phyloP scores from a whole-genome alignment of 768 basidiomycete genomes.

The Lactarius deliciosus region DNA sequence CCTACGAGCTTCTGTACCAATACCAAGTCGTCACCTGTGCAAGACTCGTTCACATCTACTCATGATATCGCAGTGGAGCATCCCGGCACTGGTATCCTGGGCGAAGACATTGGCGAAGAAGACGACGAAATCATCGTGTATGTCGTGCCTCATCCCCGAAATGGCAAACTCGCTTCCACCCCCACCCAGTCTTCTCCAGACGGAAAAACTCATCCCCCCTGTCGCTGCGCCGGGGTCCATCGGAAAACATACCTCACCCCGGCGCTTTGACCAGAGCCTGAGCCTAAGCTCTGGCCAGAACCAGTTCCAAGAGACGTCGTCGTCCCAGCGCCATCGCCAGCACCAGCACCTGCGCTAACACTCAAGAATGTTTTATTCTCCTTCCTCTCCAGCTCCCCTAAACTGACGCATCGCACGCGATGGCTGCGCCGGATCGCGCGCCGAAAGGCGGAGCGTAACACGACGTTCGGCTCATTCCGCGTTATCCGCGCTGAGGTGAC shows the following conservation, averaged over 20 bases:
- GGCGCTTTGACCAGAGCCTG: background rate
- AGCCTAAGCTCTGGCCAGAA: background rate
- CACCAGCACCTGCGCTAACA: constrained; percentile 27
- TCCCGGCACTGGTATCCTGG: constrained; percentile 16
- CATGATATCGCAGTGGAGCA: constrained; percentile 16
- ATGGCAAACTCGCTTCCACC: background rate
- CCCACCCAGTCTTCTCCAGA: background rate
- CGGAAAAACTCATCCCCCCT: too few species aligned
- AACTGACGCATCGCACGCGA: constrained; percentile 36
- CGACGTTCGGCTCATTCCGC: constrained; percentile 49
- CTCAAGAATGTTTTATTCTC: constrained; percentile 41
- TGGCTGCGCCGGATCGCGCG: too few species aligned
- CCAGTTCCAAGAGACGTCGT: too few species aligned
- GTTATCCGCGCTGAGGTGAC: constrained; percentile 55
- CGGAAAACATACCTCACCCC: background rate
- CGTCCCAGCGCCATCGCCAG: background rate
- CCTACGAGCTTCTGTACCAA: too few species aligned
- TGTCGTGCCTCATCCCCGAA: constrained; percentile 69
- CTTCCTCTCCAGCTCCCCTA: constrained; percentile 33
- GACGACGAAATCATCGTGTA: constrained; percentile 81
- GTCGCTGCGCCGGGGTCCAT: too few species aligned
- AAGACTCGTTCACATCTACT: background rate
- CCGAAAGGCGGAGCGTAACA: constrained; percentile 33
- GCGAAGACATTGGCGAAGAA: constrained; percentile 36
- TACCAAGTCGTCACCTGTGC: too few species aligned